Conservation (phyloP, 768 basidiomycete species). For the Omphalotus guepiniiformis region DNA sequence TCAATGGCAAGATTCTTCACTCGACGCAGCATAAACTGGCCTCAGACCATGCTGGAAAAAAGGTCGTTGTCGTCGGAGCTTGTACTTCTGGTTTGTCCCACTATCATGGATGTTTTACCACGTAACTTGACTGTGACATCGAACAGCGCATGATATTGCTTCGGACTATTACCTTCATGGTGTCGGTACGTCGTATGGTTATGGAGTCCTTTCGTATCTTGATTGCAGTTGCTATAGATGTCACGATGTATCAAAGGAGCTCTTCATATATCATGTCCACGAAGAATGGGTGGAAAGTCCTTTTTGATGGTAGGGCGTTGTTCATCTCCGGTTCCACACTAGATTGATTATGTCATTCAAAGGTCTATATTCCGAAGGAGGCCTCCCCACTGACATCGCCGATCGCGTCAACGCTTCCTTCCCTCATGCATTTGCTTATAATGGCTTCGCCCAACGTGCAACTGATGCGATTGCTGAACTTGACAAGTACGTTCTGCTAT, state of each 20-base stretch:
- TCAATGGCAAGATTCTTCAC: constrained; percentile 51
- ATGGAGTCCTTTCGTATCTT: neutral
- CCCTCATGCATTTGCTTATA: constrained; percentile 26
- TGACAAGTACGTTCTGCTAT: constrained; percentile 30
- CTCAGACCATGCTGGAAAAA: constrained; percentile 51
- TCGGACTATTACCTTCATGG: constrained; percentile 37
- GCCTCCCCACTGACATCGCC: constrained; percentile 45
- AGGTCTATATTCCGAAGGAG: constrained; percentile 39
- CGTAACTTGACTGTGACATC: neutral
- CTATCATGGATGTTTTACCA: no score
- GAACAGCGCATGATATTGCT: constrained; percentile 40
- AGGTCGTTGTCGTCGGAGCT: constrained; percentile 65
- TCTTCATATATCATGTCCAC: constrained; percentile 52
- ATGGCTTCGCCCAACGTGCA: constrained; percentile 25
- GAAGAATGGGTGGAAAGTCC: constrained; percentile 31
- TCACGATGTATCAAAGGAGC: constrained; percentile 47
- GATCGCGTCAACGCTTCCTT: constrained; percentile 47
- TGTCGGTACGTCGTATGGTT: constrained; percentile 19
- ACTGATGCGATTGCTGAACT: constrained; percentile 34
- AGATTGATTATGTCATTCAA: neutral
- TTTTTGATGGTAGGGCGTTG: constrained; percentile 11
- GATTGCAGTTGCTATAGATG: constrained; percentile 28
- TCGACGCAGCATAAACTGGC: constrained; percentile 48
- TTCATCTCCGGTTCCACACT: neutral
- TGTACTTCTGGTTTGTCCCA: constrained; percentile 58